Base-by-base conservation (phyloP, 345 rosid genomes). In the Moricandia moricandioides region DNA sequence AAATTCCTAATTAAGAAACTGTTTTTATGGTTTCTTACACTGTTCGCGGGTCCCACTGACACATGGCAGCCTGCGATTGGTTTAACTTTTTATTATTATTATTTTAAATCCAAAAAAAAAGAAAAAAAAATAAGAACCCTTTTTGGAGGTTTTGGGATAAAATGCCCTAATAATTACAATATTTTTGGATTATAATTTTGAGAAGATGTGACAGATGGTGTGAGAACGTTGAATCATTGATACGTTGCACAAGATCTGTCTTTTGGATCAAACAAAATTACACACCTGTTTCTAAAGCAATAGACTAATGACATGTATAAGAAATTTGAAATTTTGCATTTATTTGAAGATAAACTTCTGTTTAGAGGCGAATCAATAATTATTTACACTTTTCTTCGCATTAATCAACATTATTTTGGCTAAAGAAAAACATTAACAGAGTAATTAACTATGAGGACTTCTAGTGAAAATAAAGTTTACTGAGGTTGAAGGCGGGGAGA, bases 401-500 rank as follows among this genome's bases (percentile, higher is more conserved):
- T 60, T 58, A 58, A 45, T 65, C 37, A 58, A 14, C 59, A 57
- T 21, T 45, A 43, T 58, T 74, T 12, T 9, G 2, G 52, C 61
- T n/a, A 33, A 52, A 52, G 18, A 75, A 43, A 57, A 66, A 2
- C 37, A 26, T 45, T 16, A 61, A 6, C 24, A 69, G 6, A 67
- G 3, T 52, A 62, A 4, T 18, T 39, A 30, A 39, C 49, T 71
- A 77, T 1, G 81, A 71, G 35, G 63, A 49, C 75, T 89, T 89
- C 3, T 83, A 68, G 14, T 9, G 73, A 39, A 91, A 74, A 31
- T 82, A 85, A 4, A 74, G 81, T 3, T 77, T 78, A 0, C 31
- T 29, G 96, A 91, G 81, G 37, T 84, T 83, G 81, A 82, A 89
- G 43, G 91, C 86, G 1, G 97, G 86, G 77, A 87, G 73, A 21